A percentile compares a stretch with the other conserved stretches of the same genome.
Conservation (phyloP, 768 basidiomycete genomes). For the Calocera cornea region DNA sequence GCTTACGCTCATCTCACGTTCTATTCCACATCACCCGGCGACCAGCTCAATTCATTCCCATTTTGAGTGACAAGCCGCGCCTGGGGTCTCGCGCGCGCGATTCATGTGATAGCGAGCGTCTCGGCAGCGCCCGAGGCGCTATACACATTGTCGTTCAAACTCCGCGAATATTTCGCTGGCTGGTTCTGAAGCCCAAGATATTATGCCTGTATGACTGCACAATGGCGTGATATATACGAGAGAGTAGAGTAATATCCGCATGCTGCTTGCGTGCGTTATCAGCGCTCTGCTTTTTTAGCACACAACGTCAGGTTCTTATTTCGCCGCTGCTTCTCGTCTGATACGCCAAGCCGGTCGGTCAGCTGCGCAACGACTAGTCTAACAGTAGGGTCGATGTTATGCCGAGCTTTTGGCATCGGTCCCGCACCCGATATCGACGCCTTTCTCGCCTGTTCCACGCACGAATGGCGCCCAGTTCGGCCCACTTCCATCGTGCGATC, state of each 20-base stretch:
- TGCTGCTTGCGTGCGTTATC: background rate
- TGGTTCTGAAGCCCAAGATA: background rate
- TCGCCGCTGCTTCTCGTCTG: background rate
- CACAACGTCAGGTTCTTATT: background rate
- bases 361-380: background rate
- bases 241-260: background rate
- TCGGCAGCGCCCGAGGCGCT: too few species aligned
- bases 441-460: background rate
- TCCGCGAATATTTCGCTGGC: background rate
- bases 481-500: background rate
- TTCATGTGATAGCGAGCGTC: too few species aligned
- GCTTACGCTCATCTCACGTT: too few species aligned
- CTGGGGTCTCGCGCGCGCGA: too few species aligned
- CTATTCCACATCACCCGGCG: too few species aligned
- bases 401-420: background rate
- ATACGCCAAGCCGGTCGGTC: background rate
- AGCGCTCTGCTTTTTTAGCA: background rate
- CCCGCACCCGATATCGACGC: background rate
- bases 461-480: background rate
- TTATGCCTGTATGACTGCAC: background rate
- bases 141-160: background rate
- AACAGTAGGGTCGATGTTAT: background rate
- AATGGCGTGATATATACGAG: background rate
- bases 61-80: too few species aligned
- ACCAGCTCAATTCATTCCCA: too few species aligned